These are phyloP conservation scores for Arxiozyma heterogenica DNA, from an alignment of 1,139 yeast genomes.

Conservation along the genomic window DNA sequence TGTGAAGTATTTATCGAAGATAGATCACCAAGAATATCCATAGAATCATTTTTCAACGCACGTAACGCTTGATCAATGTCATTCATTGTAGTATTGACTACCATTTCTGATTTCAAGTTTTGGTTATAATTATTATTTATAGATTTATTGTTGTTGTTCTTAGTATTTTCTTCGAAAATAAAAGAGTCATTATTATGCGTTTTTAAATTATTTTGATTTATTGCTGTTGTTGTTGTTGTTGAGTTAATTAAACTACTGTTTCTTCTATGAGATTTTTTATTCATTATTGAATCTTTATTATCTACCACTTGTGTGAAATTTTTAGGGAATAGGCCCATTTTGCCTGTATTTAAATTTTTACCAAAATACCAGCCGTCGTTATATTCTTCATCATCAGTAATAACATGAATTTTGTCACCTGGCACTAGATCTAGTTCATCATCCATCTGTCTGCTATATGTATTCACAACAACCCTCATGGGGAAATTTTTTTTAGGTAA, in stretches of 20 bases:
- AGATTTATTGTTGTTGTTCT: background rate
- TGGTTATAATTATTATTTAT: background rate
- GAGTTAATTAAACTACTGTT: background rate
- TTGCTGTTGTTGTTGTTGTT: too few species aligned
- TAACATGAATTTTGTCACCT: constrained; percentile 82
- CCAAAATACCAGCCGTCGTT: constrained; percentile 99
- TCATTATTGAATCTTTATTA: constrained; percentile 31
- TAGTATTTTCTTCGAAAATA: background rate
- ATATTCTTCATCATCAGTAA: constrained; percentile 87
- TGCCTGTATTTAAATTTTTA: constrained; percentile 56
- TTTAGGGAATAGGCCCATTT: constrained; percentile 84
- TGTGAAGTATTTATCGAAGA: background rate
- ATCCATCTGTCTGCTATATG: constrained; percentile 75
- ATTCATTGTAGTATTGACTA: constrained; percentile 48
- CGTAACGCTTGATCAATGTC: constrained; percentile 82
- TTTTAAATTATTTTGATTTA: background rate
- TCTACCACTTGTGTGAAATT: constrained; percentile 55
- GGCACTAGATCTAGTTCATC: constrained; percentile 75
- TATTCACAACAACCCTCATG: constrained; percentile 53
- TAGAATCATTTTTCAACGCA: constrained; percentile 44
- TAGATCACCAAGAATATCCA: constrained; percentile 7
- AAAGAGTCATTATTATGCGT: background rate
- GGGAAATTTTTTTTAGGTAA: constrained; percentile 2
- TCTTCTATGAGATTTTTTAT: constrained; percentile 31
- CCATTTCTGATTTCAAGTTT: constrained; percentile 27